These are phyloP conservation scores for Pezicula rhizophila DNA, from an alignment of 2,329 filamentous ascomycete species.

Conservation along the genomic window DNA sequence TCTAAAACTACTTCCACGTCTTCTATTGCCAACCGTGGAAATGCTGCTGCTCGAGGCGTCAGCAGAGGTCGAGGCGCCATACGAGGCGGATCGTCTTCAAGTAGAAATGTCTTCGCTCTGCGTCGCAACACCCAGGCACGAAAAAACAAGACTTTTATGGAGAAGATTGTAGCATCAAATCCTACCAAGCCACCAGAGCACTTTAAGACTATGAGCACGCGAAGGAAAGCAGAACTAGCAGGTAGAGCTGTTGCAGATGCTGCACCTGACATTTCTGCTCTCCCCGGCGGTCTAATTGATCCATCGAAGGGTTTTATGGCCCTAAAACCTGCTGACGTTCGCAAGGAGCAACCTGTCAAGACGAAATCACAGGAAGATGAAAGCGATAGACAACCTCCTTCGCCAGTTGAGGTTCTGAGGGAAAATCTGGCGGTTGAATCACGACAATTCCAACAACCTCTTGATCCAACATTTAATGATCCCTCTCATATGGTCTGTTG, in stretches of 20 bases:
- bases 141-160: not conserved
- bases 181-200: conserved; percentile 33
- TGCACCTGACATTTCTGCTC: conserved; percentile 30
- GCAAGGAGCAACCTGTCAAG: conserved; percentile 2
- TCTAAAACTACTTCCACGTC: conserved; percentile 1
- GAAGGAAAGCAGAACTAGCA: conserved; percentile 36
- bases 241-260: conserved; percentile 39
- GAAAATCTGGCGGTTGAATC: too few relatives aligned
- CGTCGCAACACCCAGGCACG: not conserved
- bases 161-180: conserved; percentile 28
- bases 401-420: too few relatives aligned
- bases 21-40: conserved; percentile 7
- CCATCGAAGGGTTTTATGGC: conserved; percentile 12
- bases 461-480: not conserved
- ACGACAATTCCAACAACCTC: not conserved
- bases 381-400: too few relatives aligned
- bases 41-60: conserved; percentile 4
- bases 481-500: conserved; percentile 4
- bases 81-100: conserved; percentile 12
- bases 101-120: conserved; percentile 18
- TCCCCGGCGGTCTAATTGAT: conserved; percentile 17
- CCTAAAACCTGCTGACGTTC: conserved; percentile 10
- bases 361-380: not conserved
- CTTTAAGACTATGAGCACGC: conserved; percentile 32
- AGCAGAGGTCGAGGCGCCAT: conserved; percentile 12